Percentiles rank a stretch among this genome's conserved stretches.
These are phyloP conservation scores for Neonectria punicea DNA, from an alignment of 2,329 filamentous ascomycete genomes.

Conservation along the genomic window DNA sequence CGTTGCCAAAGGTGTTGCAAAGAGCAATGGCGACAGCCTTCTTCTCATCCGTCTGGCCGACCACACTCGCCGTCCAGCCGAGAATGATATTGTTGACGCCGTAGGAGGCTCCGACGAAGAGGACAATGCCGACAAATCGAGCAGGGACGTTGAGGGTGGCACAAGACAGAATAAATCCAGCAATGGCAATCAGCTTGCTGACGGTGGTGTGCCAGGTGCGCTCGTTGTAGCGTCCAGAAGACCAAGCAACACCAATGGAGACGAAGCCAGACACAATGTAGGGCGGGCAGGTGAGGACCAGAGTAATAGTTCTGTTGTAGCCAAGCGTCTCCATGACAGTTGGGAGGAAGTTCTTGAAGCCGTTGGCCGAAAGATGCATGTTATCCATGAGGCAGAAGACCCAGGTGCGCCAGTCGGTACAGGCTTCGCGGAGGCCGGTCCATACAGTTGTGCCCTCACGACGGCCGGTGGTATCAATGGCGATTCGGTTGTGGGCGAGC, in stretches of 20 bases:
- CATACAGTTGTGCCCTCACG: constrained; percentile 51
- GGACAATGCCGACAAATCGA: constrained; percentile 45
- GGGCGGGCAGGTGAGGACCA: constrained; percentile 62
- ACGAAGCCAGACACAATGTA: constrained; percentile 55
- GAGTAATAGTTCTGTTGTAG: constrained; percentile 58
- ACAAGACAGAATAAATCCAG: constrained; percentile 34
- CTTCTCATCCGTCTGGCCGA: constrained; percentile 59
- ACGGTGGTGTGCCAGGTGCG: constrained; percentile 58
- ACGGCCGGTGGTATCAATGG: constrained; percentile 38
- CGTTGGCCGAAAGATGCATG: constrained; percentile 35
- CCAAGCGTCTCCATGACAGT: constrained; percentile 58
- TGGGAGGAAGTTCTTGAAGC: constrained; percentile 47
- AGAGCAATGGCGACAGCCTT: constrained; percentile 55
- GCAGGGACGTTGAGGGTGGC: constrained; percentile 37
- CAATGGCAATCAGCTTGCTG: constrained; percentile 52
- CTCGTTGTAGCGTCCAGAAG: constrained; percentile 40
- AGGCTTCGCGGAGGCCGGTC: constrained; percentile 35
- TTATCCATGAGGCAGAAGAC: constrained; percentile 37
- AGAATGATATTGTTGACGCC: constrained; percentile 56
- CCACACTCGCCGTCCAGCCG: constrained; percentile 53
- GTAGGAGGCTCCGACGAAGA: constrained; percentile 52
- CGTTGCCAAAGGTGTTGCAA: constrained; percentile 32
- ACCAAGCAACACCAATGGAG: constrained; percentile 36
- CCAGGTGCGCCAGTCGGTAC: constrained; percentile 42
- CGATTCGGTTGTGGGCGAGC: constrained; percentile 55